phyloP scores from a whole-genome alignment of 2,329 filamentous ascomycete genomes.

The Scedosporium boydii region DNA sequence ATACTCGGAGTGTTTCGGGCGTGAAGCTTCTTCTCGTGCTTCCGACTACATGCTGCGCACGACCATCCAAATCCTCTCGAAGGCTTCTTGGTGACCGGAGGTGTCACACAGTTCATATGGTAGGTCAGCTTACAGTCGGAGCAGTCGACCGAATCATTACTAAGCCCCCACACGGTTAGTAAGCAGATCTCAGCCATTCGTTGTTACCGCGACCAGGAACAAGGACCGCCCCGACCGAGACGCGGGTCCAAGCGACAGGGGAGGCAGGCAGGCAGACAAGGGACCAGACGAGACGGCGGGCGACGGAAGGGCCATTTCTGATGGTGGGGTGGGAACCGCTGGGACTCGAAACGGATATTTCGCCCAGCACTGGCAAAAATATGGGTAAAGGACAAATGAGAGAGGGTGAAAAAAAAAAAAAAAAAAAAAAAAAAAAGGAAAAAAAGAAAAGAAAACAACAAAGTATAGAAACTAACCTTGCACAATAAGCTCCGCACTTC shows the following conservation, averaged over 20 bases:
- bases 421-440: constrained; percentile 5
- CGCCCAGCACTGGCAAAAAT: background rate
- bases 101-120: constrained; percentile 96
- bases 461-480: constrained; percentile 51
- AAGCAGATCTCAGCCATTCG: background rate
- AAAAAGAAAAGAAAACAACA: constrained; percentile 6
- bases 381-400: constrained; percentile 7
- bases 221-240: constrained; percentile 6
- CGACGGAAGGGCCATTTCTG: constrained; percentile 1
- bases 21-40: constrained; percentile 88
- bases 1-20: constrained; percentile 75
- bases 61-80: constrained; percentile 97
- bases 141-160: constrained; percentile 92
- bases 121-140: constrained; percentile 92
- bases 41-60: constrained; percentile 88
- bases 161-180: constrained; percentile 25
- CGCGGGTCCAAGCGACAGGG: constrained; percentile 4
- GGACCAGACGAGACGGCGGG: background rate
- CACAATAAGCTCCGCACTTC: constrained; percentile 82
- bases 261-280: constrained; percentile 2
- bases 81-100: constrained; percentile 87
- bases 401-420: background rate
- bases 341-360: constrained; percentile 2
- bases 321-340: constrained; percentile 9
- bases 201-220: constrained; percentile 1